Percentiles rank a stretch among this genome's conserved stretches.
Conservation (phyloP, 441 rosid species). For the Gossypium aridum region DNA sequence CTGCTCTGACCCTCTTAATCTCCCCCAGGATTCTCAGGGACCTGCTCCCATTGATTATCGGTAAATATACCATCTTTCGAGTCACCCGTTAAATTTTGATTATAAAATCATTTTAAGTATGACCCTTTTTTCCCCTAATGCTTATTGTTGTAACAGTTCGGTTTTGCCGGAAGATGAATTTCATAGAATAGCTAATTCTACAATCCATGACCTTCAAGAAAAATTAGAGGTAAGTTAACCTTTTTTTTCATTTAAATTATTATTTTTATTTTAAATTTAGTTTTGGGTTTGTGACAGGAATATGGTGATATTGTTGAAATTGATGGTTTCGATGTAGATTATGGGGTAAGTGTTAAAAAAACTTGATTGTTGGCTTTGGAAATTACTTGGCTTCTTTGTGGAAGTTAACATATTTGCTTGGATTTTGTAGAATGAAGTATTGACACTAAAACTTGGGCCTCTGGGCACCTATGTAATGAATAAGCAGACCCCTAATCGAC, state of each 20-base stretch:
- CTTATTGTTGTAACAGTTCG: constrained; percentile 46
- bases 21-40: constrained; percentile 30
- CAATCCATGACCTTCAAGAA: constrained; percentile 71
- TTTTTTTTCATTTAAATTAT: not conserved
- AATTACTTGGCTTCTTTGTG: not conserved
- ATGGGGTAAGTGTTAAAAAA: constrained; percentile 51
- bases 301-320: constrained; percentile 70
- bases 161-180: constrained; percentile 81
- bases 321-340: constrained; percentile 87
- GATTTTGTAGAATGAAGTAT: constrained; percentile 57
- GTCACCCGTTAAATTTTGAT: not conserved
- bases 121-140: not conserved
- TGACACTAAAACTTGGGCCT: constrained; percentile 61
- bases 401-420: not conserved
- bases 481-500: constrained; percentile 71
- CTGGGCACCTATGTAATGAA: constrained; percentile 64
- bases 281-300: constrained; percentile 37
- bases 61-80: constrained; percentile 21
- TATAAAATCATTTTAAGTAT: not conserved
- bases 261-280: not conserved
- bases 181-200: constrained; percentile 66
- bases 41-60: constrained; percentile 57
- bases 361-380: not conserved
- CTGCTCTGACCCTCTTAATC: constrained; percentile 30
- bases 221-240: constrained; percentile 54